phyloP scores from a whole-genome alignment of 371 early-diverging fungal species.

The Mucor mucedo region DNA sequence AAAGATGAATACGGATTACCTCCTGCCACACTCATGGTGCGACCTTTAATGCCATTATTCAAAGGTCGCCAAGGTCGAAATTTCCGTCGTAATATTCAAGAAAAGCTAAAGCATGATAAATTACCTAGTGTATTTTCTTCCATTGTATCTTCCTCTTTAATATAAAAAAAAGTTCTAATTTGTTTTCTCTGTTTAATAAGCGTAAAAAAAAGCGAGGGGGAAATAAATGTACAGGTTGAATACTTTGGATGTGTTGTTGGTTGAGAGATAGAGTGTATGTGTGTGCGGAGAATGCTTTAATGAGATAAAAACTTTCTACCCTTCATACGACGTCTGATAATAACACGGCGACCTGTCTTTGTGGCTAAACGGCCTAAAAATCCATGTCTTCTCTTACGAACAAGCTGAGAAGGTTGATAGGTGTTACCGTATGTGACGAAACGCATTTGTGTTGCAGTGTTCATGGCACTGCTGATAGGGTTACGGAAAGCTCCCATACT shows the following conservation, averaged over 20 bases:
- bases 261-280: neutral
- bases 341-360: slow-evolving; percentile 78
- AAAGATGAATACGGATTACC: slow-evolving; percentile 29
- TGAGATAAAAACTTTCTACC: slow-evolving; percentile 87
- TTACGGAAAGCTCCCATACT: slow-evolving; percentile 28
- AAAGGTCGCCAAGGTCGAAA: slow-evolving; percentile 36
- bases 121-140: slow-evolving; percentile 17
- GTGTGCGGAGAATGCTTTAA: slow-evolving; percentile 37
- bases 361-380: slow-evolving; percentile 85
- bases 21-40: slow-evolving; percentile 38
- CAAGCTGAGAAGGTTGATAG: slow-evolving; percentile 91
- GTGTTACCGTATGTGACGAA: slow-evolving; percentile 85
- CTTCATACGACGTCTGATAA: slow-evolving; percentile 79
- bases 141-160: slow-evolving; percentile 25
- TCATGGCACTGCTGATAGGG: slow-evolving; percentile 27
- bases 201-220: neutral
- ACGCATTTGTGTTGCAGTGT: slow-evolving; percentile 60
- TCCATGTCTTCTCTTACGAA: slow-evolving; percentile 92
- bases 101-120: slow-evolving; percentile 24
- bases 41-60: slow-evolving; percentile 43
- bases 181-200: neutral
- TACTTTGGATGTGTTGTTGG: neutral
- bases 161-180: slow-evolving; percentile 10
- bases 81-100: slow-evolving; percentile 38
- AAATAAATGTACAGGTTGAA: slow-evolving; percentile 9